Percentiles rank a stretch among this genome's conserved stretches.
These are phyloP conservation scores for Neurospora sp. DNA, from an alignment of 2,329 filamentous ascomycete species.

Conservation along the genomic window DNA sequence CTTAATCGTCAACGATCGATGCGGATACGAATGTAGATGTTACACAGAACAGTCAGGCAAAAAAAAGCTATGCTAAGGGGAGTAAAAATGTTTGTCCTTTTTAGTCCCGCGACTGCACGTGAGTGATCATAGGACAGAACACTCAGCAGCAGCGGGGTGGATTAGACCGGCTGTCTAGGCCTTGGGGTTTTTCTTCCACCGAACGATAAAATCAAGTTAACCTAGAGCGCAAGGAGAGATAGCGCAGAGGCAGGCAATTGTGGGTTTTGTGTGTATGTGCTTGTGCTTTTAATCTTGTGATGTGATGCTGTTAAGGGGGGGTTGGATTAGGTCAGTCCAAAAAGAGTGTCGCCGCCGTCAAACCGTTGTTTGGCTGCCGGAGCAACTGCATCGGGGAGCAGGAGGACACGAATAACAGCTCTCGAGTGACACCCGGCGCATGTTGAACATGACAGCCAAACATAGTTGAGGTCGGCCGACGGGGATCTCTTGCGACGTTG, in stretches of 20 bases:
- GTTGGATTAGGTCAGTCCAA: background rate
- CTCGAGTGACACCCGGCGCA: background rate
- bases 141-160: constrained; percentile 52
- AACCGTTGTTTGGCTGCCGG: background rate
- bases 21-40: background rate
- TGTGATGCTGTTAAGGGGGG: background rate
- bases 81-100: constrained; percentile 44
- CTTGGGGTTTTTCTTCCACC: constrained; percentile 51
- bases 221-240: constrained; percentile 45
- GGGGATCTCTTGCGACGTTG: background rate
- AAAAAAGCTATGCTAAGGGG: background rate
- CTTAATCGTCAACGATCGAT: background rate
- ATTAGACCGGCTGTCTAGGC: constrained; percentile 60
- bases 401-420: background rate
- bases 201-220: constrained; percentile 50
- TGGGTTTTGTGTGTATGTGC: constrained; percentile 30
- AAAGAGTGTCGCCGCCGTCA: background rate
- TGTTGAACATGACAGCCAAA: background rate
- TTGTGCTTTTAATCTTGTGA: constrained; percentile 4
- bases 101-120: constrained; percentile 53
- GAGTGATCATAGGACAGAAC: constrained; percentile 3
- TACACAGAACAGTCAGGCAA: background rate
- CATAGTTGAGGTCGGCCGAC: background rate
- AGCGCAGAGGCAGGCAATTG: constrained; percentile 53
- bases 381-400: background rate